Percentiles rank a stretch among this genome's conserved stretches.
These are phyloP conservation scores for Scytalidium sp. DNA, from an alignment of 2,329 filamentous ascomycete species.

Conservation along the genomic window DNA sequence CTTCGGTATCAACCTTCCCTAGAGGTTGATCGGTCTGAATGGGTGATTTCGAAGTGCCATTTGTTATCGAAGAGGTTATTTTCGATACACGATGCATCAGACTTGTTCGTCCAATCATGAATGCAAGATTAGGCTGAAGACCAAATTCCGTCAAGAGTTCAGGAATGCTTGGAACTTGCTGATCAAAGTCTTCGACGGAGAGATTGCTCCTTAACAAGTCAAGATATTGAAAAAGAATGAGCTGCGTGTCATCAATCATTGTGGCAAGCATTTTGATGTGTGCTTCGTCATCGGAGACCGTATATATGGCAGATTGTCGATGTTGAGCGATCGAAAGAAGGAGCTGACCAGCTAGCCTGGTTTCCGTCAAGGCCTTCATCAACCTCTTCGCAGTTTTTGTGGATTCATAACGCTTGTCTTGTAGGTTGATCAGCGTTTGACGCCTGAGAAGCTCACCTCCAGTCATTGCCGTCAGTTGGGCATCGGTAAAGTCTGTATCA, in stretches of 20 bases:
- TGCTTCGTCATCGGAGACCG: conserved; percentile 65
- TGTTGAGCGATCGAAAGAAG: conserved; percentile 91
- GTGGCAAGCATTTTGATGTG: conserved; percentile 88
- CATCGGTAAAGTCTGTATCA: conserved; percentile 82
- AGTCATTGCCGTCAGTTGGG: conserved; percentile 83
- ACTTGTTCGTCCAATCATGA: conserved; percentile 75
- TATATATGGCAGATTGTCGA: conserved; percentile 80
- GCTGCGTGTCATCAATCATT: conserved; percentile 85
- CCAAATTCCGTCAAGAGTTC: conserved; percentile 75
- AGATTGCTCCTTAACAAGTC: conserved; percentile 84
- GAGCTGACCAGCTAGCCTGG: conserved; percentile 74
- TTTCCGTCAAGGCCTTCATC: conserved; percentile 74
- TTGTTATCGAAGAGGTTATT: conserved; percentile 12
- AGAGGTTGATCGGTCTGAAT: conserved; percentile 4
- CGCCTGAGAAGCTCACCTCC: conserved; percentile 77
- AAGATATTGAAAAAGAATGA: conserved; percentile 81
- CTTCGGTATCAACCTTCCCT: conserved; percentile 8
- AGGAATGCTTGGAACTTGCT: conserved; percentile 70
- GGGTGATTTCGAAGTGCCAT: conserved; percentile 16
- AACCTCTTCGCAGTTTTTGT: conserved; percentile 74
- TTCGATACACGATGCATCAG: conserved; percentile 61
- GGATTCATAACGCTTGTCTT: conserved; percentile 78
- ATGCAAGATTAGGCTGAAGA: conserved; percentile 76
- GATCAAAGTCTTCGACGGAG: conserved; percentile 71
- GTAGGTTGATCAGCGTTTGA: conserved; percentile 75